Percentiles rank a stretch among this genome's conserved stretches.
These are phyloP conservation scores for Cryptococcus floricola DNA, from an alignment of 1,284 basidiomycete genomes.

Conservation along the genomic window DNA sequence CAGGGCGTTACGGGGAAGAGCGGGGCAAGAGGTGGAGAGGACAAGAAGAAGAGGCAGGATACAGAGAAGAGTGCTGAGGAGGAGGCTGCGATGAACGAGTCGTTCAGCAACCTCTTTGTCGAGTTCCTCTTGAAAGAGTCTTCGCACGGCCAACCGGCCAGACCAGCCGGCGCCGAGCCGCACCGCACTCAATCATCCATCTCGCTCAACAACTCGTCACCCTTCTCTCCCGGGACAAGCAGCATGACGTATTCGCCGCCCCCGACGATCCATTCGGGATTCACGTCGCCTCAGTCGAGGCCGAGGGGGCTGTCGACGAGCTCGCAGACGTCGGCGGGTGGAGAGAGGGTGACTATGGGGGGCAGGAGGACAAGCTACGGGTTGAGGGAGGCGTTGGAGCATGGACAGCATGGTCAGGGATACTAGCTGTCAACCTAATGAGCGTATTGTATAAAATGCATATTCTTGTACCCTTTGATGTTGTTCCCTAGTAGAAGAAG, in stretches of 20 bases:
- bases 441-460: not conserved
- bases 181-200: conserved; percentile 10
- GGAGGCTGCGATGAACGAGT: conserved; percentile 58
- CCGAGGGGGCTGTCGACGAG: conserved; percentile 16
- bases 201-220: conserved; percentile 7
- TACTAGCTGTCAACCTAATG: not conserved
- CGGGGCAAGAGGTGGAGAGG: conserved; percentile 58
- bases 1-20: conserved; percentile 36
- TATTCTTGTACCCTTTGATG: not conserved
- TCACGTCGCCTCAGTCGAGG: conserved; percentile 12
- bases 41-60: conserved; percentile 59
- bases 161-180: not conserved
- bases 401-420: not conserved
- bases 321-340: conserved; percentile 13
- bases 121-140: conserved; percentile 92
- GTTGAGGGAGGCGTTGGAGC: conserved; percentile 11
- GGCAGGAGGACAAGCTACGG: conserved; percentile 20
- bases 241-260: conserved; percentile 12
- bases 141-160: conserved; percentile 47
- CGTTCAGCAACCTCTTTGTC: conserved; percentile 90
- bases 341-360: conserved; percentile 3
- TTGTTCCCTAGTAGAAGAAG: not conserved
- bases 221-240: conserved; percentile 2
- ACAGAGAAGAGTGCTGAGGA: conserved; percentile 49
- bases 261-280: not conserved